Percentiles rank a stretch among this genome's conserved stretches.
phyloP scores from a whole-genome alignment of 164 flowering plant genomes.

The Tetracentron sinense region DNA sequence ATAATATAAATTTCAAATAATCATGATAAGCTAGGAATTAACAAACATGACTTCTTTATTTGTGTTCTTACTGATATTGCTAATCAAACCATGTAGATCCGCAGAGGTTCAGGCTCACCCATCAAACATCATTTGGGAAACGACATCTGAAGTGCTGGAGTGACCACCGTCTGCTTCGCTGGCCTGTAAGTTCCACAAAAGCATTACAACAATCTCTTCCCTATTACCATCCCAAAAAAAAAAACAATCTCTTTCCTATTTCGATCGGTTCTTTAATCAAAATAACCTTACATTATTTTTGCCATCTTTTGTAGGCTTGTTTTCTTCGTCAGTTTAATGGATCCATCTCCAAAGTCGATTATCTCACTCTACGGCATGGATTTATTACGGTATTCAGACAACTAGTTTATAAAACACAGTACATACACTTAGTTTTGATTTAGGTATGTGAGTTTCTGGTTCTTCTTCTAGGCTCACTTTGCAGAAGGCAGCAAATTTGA shows the following conservation, averaged over 20 bases:
- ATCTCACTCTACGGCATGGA: conserved; percentile 67
- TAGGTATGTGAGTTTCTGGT: not conserved
- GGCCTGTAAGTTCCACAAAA: conserved; percentile 38
- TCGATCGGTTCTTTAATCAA: not conserved
- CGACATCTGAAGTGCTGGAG: conserved; percentile 53
- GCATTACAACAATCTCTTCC: not conserved
- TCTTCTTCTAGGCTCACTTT: conserved; percentile 43
- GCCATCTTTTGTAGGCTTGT: conserved; percentile 33
- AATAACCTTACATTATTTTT: not conserved
- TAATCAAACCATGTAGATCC: conserved; percentile 37
- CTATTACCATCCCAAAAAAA: no score
- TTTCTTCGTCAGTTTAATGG: conserved; percentile 44
- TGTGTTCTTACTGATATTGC: not conserved
- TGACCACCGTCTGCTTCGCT: conserved; percentile 40
- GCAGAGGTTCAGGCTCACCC: conserved; percentile 46
- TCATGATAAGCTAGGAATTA: not conserved
- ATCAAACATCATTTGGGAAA: conserved; percentile 56
- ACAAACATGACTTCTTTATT: not conserved
- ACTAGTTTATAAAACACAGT: not conserved
- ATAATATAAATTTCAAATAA: not conserved
- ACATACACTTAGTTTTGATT: not conserved
- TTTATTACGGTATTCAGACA: conserved; percentile 46
- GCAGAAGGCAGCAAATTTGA: conserved; percentile 31
- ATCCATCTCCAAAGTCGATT: conserved; percentile 58
- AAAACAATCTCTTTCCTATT: no score